Evolutionary conservation across 208 protist species (phyloP).

Genomic region (Angomonas deanei): DNA sequence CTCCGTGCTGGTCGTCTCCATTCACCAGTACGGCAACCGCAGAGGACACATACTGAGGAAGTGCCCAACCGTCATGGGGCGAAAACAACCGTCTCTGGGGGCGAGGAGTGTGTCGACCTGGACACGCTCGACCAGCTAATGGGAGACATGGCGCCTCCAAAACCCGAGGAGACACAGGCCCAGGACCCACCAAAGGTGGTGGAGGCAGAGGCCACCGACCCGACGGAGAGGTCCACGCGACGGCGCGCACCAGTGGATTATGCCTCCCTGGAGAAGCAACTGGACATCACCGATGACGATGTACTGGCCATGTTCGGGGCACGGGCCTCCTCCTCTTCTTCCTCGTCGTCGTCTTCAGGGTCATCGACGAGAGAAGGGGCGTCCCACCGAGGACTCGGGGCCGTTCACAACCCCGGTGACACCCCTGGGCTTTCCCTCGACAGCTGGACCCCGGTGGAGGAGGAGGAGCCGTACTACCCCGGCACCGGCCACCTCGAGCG

Average conservation of each 20-base stretch:
- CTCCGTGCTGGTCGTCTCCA: slow-evolving; percentile 88
- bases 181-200: neutral
- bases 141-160: neutral
- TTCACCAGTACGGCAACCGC: slow-evolving; percentile 88
- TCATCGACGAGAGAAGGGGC: neutral
- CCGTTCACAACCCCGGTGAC: slow-evolving; percentile 26
- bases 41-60: slow-evolving; percentile 66
- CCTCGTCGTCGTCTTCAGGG: slow-evolving; percentile 11
- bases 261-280: slow-evolving; percentile 45
- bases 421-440: neutral
- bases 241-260: slow-evolving; percentile 49
- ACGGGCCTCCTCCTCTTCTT: slow-evolving; percentile 14
- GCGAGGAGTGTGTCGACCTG: slow-evolving; percentile 10
- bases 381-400: neutral
- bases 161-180: neutral
- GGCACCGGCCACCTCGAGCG: slow-evolving; percentile 78
- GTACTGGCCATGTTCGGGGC: slow-evolving; percentile 52
- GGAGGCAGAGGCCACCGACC: neutral
- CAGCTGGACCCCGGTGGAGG: neutral
- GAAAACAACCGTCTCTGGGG: neutral
- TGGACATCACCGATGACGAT: slow-evolving; percentile 38
- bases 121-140: slow-evolving; percentile 19
- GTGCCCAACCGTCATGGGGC: slow-evolving; percentile 1
- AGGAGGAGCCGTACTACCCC: slow-evolving; percentile 85
- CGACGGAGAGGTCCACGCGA: slow-evolving; percentile 1